Evolutionary conservation across 1,284 basidiomycete genomes (phyloP).

Genomic region (Laetiporus sulphureus): DNA sequence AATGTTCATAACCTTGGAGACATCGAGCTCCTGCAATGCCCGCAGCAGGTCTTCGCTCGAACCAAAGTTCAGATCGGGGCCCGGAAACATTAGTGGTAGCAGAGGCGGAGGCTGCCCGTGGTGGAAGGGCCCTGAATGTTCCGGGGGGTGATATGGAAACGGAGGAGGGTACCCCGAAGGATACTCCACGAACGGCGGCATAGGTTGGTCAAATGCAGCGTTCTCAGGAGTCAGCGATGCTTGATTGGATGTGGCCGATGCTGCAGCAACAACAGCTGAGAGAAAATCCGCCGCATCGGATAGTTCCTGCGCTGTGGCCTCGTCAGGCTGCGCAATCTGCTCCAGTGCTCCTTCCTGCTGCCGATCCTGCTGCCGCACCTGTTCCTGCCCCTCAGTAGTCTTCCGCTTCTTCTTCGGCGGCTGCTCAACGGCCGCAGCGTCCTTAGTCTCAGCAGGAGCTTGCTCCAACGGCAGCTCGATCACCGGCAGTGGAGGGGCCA

Average conservation of each 20-base stretch:
- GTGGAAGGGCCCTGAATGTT: conserved; percentile 20
- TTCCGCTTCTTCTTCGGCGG: conserved; percentile 32
- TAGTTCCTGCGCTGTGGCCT: conserved; percentile 10
- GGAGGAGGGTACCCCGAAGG: too few species aligned
- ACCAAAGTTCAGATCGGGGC: conserved; percentile 41
- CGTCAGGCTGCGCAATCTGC: conserved; percentile 19
- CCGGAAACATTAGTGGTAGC: too few species aligned
- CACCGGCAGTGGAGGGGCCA: not conserved
- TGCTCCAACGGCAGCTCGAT: conserved; percentile 2
- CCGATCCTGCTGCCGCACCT: conserved; percentile 36
- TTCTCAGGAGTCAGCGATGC: too few species aligned
- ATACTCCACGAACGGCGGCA: too few species aligned
- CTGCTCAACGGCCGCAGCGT: conserved; percentile 10
- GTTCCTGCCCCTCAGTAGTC: too few species aligned
- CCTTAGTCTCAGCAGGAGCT: conserved; percentile 5
- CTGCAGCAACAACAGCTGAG: conserved; percentile 33
- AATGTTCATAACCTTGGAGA: conserved; percentile 59
- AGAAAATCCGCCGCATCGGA: conserved; percentile 38
- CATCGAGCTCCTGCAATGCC: conserved; percentile 62
- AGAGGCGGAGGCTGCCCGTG: conserved; percentile 24
- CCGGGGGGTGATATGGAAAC: conserved; percentile 20
- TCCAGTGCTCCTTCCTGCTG: conserved; percentile 25
- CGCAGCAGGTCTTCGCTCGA: conserved; percentile 72
- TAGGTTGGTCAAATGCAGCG: too few species aligned
- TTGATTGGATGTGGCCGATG: conserved; percentile 21